Evolutionary conservation across 345 rosid genomes (phyloP).

Genomic region (Melaleuca alternifolia): DNA sequence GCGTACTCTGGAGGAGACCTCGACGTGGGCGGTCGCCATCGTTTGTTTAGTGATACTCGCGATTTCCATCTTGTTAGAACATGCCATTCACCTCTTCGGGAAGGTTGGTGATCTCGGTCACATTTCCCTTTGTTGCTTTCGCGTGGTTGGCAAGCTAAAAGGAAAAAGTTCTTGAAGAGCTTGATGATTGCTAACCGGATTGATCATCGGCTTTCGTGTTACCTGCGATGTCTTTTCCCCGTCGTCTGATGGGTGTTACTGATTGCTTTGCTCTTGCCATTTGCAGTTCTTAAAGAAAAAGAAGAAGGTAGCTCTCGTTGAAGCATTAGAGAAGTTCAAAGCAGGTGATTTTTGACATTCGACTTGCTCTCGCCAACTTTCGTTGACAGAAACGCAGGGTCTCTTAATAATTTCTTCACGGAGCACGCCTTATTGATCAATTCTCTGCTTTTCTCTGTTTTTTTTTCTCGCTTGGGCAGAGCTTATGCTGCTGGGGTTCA

Average conservation of each 20-base stretch:
- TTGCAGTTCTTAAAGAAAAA: slow-evolving; percentile 53
- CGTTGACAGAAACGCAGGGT: background rate
- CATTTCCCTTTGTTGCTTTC: background rate
- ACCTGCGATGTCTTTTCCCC: background rate
- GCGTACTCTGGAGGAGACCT: slow-evolving; percentile 19
- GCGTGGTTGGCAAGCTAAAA: background rate
- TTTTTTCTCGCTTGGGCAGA: slow-evolving; percentile 22
- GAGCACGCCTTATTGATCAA: background rate
- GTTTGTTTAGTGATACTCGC: slow-evolving; percentile 31
- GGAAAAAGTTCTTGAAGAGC: background rate
- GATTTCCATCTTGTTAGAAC: slow-evolving; percentile 28
- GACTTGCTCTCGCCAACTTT: too few species aligned
- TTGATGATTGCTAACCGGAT: background rate
- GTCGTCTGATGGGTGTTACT: background rate
- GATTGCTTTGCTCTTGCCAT: background rate
- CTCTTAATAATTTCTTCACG: background rate
- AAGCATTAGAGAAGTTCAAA: slow-evolving; percentile 85
- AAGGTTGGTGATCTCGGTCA: slow-evolving; percentile 8
- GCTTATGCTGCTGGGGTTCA: slow-evolving; percentile 84
- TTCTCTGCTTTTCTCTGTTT: background rate
- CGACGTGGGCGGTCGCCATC: slow-evolving; percentile 43
- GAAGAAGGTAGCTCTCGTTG: slow-evolving; percentile 52
- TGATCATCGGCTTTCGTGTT: background rate
- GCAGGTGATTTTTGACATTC: slow-evolving; percentile 34
- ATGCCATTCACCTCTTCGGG: slow-evolving; percentile 13